Percentiles rank a stretch among this genome's conserved stretches.
These are phyloP conservation scores for Strobilomyces dryophilus DNA, from an alignment of 768 basidiomycete species.

Conservation along the genomic window DNA sequence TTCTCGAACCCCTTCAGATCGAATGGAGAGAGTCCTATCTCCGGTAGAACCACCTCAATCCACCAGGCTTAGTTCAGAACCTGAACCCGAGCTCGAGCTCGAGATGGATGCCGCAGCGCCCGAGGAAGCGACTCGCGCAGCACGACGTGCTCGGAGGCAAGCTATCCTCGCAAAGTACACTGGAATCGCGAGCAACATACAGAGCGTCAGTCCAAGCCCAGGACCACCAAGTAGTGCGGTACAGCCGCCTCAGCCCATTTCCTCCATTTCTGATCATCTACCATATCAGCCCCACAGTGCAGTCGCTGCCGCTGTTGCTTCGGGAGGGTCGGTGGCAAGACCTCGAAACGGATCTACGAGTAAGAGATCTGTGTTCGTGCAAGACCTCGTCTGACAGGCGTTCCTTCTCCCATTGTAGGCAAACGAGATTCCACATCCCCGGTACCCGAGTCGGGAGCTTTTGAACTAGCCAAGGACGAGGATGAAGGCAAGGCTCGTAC, in stretches of 20 bases:
- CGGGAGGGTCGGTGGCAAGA: conserved; percentile 6
- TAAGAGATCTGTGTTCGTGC: conserved; percentile 7
- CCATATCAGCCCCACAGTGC: conserved; percentile 51
- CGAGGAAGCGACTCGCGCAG: conserved; percentile 61
- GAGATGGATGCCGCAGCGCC: conserved; percentile 50
- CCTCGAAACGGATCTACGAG: conserved; percentile 21
- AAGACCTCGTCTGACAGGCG: neutral
- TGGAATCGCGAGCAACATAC: conserved; percentile 39
- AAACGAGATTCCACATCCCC: conserved; percentile 54
- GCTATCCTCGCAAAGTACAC: conserved; percentile 79
- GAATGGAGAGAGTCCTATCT: conserved; percentile 9
- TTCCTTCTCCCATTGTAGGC: conserved; percentile 21
- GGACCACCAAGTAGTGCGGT: conserved; percentile 71
- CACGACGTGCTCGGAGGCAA: conserved; percentile 64
- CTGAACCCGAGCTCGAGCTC: conserved; percentile 44
- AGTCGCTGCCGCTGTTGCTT: conserved; percentile 31
- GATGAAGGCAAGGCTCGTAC: conserved; percentile 47
- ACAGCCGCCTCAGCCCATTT: conserved; percentile 60
- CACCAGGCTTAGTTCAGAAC: conserved; percentile 29
- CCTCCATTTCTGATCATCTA: conserved; percentile 62
- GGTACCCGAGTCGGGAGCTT: conserved; percentile 54
- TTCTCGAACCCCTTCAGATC: conserved; percentile 26
- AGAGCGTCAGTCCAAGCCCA: conserved; percentile 52
- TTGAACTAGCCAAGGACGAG: conserved; percentile 66
- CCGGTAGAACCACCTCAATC: conserved; percentile 17